Conservation (phyloP, 768 basidiomycete species). For the Cubamyces lactineus region DNA sequence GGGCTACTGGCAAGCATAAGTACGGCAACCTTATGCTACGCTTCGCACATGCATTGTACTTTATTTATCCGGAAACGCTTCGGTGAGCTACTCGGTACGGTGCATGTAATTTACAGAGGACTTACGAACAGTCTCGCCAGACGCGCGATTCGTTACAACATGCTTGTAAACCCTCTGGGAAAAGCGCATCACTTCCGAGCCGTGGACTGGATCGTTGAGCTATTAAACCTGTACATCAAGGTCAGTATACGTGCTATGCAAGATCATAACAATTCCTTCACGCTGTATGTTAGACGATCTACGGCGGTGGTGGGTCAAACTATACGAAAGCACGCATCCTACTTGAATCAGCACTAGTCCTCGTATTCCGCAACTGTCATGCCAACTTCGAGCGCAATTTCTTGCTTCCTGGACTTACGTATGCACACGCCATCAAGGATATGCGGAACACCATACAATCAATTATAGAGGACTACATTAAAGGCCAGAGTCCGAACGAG, state of each 20-base stretch:
- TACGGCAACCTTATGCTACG: slow-evolving; percentile 31
- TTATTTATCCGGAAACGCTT: slow-evolving; percentile 26
- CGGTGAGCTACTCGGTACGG: slow-evolving; percentile 1
- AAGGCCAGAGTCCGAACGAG: neutral
- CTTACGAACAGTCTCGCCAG: slow-evolving; percentile 1
- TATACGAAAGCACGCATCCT: slow-evolving; percentile 37
- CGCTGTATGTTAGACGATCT: slow-evolving; percentile 31
- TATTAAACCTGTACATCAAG: slow-evolving; percentile 49
- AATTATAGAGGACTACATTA: neutral
- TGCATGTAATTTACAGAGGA: no score
- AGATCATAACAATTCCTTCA: no score
- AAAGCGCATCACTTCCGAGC: slow-evolving; percentile 35
- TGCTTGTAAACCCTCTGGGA: slow-evolving; percentile 42
- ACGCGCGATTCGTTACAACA: slow-evolving; percentile 28
- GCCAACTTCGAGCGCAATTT: slow-evolving; percentile 12
- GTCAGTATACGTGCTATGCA: slow-evolving; percentile 27
- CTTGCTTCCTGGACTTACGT: neutral
- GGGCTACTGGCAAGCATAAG: slow-evolving; percentile 37
- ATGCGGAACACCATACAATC: slow-evolving; percentile 2
- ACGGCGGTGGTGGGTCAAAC: slow-evolving; percentile 42
- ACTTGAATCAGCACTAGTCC: slow-evolving; percentile 39
- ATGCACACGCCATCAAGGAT: neutral
- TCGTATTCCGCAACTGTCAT: slow-evolving; percentile 36
- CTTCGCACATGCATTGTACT: slow-evolving; percentile 30
- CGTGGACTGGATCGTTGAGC: slow-evolving; percentile 46